These are phyloP conservation scores for Trichosporon coremiiforme DNA, from an alignment of 1,284 basidiomycete genomes.

Conservation along the genomic window DNA sequence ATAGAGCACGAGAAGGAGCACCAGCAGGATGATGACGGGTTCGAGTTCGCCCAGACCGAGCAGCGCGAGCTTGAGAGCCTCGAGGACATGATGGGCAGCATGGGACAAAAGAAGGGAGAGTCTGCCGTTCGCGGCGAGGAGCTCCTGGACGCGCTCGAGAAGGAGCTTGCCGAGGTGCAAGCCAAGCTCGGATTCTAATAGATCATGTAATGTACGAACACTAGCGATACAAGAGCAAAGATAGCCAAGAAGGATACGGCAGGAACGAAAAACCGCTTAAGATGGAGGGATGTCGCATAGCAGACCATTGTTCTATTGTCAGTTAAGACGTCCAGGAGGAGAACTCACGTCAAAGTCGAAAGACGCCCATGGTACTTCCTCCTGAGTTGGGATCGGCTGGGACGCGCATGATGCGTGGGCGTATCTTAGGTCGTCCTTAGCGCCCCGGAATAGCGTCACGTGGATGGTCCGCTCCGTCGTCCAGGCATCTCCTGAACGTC, in stretches of 20 bases:
- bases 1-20: constrained; percentile 49
- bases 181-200: not conserved
- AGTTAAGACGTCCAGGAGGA: not conserved
- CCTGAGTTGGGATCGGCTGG: not conserved
- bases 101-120: constrained; percentile 50
- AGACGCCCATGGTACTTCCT: constrained; percentile 41
- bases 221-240: not conserved
- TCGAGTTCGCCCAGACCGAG: constrained; percentile 64
- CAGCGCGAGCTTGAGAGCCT: constrained; percentile 59
- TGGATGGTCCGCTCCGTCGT: constrained; percentile 49
- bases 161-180: not conserved
- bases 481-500: constrained; percentile 48
- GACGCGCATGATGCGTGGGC: constrained; percentile 42
- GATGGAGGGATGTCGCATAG: constrained; percentile 9
- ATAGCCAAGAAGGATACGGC: not conserved
- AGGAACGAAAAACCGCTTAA: not conserved
- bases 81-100: constrained; percentile 49
- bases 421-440: constrained; percentile 48
- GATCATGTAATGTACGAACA: constrained; percentile 3
- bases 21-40: constrained; percentile 62
- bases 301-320: not conserved
- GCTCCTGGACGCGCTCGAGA: not conserved
- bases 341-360: constrained; percentile 51
- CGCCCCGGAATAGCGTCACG: constrained; percentile 49
- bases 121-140: not conserved